Base-by-base conservation (phyloP, 345 rosid genomes). In the Acer yangbiense region DNA sequence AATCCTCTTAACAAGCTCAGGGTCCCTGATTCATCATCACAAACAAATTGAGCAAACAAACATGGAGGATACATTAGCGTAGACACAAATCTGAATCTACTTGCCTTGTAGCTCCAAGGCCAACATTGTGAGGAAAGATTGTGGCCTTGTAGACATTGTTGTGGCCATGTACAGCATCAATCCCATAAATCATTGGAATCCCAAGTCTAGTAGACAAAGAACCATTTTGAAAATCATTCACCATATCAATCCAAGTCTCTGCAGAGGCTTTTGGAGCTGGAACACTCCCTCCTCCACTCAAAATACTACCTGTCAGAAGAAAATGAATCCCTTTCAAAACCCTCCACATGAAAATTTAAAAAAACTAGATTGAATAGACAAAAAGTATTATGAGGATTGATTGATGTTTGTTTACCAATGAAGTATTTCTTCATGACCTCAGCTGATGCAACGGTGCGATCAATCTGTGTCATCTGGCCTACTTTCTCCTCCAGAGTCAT, bases 121-220 rank as follows among this genome's bases (percentile, higher is more conserved):
- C 46, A 2, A 43, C 10, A 8, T 43, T 43, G 46, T 43, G 46
- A 9, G 46, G 46, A 43, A 43, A 43, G 46, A 43, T 43, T 9
- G 46, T 43, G 9, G 98, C 95, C n/a, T 92, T 89, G 78, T 90
- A 91, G 44, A 93, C 90, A 79, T 83, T 88, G 82, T 81, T 90
- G 80, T 93, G 89, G 9, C 98, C 97, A 77, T 95, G 98, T 82
- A 95, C 95, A 20, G 91, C 94, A 84, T 95, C 98, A 65, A 95
- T 85, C 55, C 95, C 91, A 76, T 95, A 93, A n/a, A 95, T 87
- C 88, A 90, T 35, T 6, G 97, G 98, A 84, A 95, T 90, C 18
- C 94, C 94, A 3, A 95, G 93, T 27, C 98, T 81, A 3, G 90
- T 90, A 2, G 94, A 87, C 29, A 93, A 84, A 18, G 93, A 72